Evolutionary conservation across 495 filamentous ascomycete species (phyloP), one percentile per base, ranked within the genome.

Genomic region (Neurospora tetraspora): DNA sequence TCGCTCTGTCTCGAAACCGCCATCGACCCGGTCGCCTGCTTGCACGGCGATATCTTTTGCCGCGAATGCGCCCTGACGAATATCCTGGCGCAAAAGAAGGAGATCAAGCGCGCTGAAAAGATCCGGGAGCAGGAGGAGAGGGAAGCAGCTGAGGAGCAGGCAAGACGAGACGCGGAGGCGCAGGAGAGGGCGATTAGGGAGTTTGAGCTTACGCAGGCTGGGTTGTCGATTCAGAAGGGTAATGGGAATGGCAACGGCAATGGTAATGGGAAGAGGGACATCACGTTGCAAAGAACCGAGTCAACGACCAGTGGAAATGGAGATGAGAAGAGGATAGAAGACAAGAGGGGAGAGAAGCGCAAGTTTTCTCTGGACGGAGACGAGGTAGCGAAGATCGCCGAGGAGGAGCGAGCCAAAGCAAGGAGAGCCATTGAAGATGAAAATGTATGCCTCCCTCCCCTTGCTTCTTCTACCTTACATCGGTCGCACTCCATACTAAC

Each of bases 41-140:
- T 81, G 16, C 89, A 92, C 73, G 96, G 95, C 69, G 94, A 98
- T 79, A 86, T 99, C n/a, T 98, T 98, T 83, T 99, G 96, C 78
- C 88, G 94, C 72, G 96, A 99, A 81, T 99, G 96, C 82, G 94
- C 94, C 11, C 89, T 98, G 37, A 92, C 83, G 77, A 97, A 98
- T 78, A 89, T 99, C 53, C 86, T 99, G 1, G 88, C 93, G 7
- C 96, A 99, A 81, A 88, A 93, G 74, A 92, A 96, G 81, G 96
- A 98, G 80, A 97, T 98, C 76, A 96, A 95, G 78, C 87, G 96
- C 0, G 75, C 91, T 16, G 93, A 94, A 77, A 89, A 87, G 72
- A 86, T 89, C 59, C 82, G 85, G 59, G 92, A 93, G 78, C 81
- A 84, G 61, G 84, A 87, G 74, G 80, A 84, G 72, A 81, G 81